Conservation (phyloP, 2,329 filamentous ascomycete species). For the Pestalotiopsis sp. region DNA sequence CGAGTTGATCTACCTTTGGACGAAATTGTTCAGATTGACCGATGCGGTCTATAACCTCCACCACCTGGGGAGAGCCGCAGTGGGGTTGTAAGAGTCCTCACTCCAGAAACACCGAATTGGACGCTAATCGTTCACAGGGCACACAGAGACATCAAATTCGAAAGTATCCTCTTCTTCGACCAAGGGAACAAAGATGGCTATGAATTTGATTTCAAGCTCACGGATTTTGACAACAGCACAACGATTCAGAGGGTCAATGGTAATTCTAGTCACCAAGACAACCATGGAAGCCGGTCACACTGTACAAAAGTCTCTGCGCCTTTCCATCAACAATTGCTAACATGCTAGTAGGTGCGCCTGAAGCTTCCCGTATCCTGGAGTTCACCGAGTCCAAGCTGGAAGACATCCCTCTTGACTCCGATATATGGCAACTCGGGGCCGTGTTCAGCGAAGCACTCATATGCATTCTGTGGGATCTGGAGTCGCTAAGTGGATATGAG, state of each 20-base stretch:
- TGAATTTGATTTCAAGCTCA: background rate
- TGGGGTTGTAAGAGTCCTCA: background rate
- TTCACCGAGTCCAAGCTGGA: background rate
- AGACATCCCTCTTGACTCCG: background rate
- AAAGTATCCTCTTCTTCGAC: background rate
- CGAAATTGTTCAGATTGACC: background rate
- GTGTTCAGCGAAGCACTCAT: background rate
- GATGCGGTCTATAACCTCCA: background rate
- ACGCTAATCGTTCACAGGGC: background rate
- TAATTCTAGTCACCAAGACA: background rate
- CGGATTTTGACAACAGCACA: background rate
- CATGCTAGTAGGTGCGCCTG: background rate
- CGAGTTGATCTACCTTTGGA: background rate
- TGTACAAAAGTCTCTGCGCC: background rate
- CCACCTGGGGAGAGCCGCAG: background rate
- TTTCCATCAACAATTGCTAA: background rate
- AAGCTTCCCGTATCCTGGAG: background rate
- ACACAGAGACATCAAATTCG: background rate
- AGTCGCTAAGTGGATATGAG: background rate
- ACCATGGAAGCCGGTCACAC: background rate
- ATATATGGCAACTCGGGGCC: background rate
- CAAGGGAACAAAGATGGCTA: background rate
- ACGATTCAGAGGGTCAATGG: background rate
- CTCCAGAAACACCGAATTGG: too few relatives aligned
- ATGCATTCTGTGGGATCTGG: background rate